Base-by-base conservation (phyloP, 257 asterid species). In the Catharanthus roseus region DNA sequence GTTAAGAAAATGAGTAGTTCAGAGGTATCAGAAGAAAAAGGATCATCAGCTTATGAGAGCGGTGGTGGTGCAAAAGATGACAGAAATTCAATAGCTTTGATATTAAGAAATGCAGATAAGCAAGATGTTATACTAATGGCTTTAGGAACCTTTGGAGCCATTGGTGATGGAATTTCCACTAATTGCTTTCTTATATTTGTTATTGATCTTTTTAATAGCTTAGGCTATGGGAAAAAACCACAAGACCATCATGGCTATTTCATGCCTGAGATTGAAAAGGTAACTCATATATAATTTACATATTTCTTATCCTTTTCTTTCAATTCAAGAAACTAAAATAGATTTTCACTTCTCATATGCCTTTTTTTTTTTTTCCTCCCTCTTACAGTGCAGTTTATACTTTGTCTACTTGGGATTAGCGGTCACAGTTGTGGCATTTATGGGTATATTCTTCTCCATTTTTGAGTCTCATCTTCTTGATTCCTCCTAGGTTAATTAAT, bases 111-210 rank as follows among this genome's bases (percentile, higher is more conserved):
- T 77, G 95, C 96, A 16, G 93, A 89, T 70, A 29, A 86, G 84
- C 51, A 75, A 38, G 97, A 92, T 79, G 74, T 89, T 69, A 49
- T 84, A 74, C 89, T 92, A 5, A 86, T 89, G 96, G 44, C 76
- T 38, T 77, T 92, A 79, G 96, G 97, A 19, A 88, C 97, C n/a
- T 24, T 92, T 64, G 97, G 97, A 68, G 96, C 96, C 70, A 80
- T 92, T n/a, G 97, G 97, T 62, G 97, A 92, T 82, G 97, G 97
- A 65, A 50, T 88, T 72, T 88, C 96, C 15, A 86, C 96, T 21
- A 92, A 92, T 54, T 89, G 96, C 78, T 75, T 92, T 41, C 82
- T 92, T 65, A 66, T 92, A 16, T 89, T 75, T 65, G 88, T 88
- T 70, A 84, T 83, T 72, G 89, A 82, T 55, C 95, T 92, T 60